Evolutionary conservation across 345 rosid species (phyloP), one percentile per base, ranked within the genome.

Genomic region (Eucalyptus paniculata): DNA sequence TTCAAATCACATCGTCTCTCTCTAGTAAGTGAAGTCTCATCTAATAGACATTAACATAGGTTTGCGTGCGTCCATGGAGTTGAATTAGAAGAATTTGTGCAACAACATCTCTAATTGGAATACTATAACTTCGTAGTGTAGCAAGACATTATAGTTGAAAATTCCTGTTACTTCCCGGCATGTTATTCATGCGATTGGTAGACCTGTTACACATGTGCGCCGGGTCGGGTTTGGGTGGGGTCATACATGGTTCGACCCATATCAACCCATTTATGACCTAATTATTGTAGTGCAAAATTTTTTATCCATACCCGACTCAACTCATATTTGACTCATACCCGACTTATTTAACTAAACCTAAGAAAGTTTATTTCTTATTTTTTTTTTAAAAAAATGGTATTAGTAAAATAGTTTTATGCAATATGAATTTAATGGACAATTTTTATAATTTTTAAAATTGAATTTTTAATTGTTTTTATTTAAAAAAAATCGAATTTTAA

Each of bases 281-380:
- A 53, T 0, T 53, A 53, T 53, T 10, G 0, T 53, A 53, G 56
- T 53, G 56, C 10, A 53, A 53, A 53, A 1, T 19, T 53, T 51
- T 53, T 53, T 3, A 53, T 0, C 10, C 9, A 53, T 19, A 53
- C 10, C 0, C 10, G 0, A 53, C 56, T 0, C 24, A 53, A 53
- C 4, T 0, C 24, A 0, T 53, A 7, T 10, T 7, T 0, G 1
- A 53, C 1, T 18, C 24, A 53, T 53, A 53, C 0, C 0, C 1
- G 24, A 53, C 5, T 0, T 9, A 19, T 53, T 53, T 53, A 53
- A 53, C 10, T 53, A 53, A 53, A 18, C 24, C 23, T 19, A 53
- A 53, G 0, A 7, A 53, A 51, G 0, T 4, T 51, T 51, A 51
- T 19, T 53, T 51, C 21, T 53, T 53, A 18, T 51, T 0, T 3